phyloP scores from a whole-genome alignment of 2,329 filamentous ascomycete species.

The Thyridium curvatum region DNA sequence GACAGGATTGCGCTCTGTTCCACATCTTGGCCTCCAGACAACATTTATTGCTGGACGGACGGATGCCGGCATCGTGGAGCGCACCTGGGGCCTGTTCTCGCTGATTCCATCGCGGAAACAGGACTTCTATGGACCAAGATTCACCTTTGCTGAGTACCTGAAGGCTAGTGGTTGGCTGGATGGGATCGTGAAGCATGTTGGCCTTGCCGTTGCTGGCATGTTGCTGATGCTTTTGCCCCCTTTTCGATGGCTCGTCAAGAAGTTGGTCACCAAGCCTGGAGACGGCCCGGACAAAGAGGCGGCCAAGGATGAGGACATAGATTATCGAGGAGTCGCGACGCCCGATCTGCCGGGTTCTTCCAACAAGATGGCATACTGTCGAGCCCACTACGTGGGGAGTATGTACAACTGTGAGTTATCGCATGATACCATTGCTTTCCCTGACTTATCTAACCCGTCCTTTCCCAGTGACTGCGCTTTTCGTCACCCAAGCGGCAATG shows the following conservation, averaged over 20 bases:
- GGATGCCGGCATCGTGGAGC: constrained; percentile 50
- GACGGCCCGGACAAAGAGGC: constrained; percentile 46
- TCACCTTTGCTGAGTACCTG: constrained; percentile 50
- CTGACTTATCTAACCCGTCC: constrained; percentile 8
- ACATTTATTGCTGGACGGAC: constrained; percentile 42
- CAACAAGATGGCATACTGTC: constrained; percentile 46
- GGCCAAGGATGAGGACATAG: constrained; percentile 51
- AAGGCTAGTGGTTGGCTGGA: constrained; percentile 41
- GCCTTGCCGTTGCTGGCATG: constrained; percentile 32
- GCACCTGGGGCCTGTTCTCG: constrained; percentile 57
- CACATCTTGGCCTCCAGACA: constrained; percentile 48
- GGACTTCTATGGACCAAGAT: constrained; percentile 54
- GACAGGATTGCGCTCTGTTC: constrained; percentile 42
- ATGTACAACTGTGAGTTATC: constrained; percentile 55
- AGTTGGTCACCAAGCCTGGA: constrained; percentile 45
- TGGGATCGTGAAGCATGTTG: constrained; percentile 44
- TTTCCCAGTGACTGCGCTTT: constrained; percentile 54
- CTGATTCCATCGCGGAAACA: constrained; percentile 33
- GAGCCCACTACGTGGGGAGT: constrained; percentile 51
- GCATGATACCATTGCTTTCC: background rate
- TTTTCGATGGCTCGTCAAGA: constrained; percentile 36
- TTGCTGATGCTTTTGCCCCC: constrained; percentile 36
- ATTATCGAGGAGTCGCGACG: constrained; percentile 58
- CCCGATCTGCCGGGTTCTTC: constrained; percentile 39
- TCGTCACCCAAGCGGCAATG: constrained; percentile 58